Conservation (phyloP, 2,329 filamentous ascomycete species). For the Pseudophaeomoniella oleicola region DNA sequence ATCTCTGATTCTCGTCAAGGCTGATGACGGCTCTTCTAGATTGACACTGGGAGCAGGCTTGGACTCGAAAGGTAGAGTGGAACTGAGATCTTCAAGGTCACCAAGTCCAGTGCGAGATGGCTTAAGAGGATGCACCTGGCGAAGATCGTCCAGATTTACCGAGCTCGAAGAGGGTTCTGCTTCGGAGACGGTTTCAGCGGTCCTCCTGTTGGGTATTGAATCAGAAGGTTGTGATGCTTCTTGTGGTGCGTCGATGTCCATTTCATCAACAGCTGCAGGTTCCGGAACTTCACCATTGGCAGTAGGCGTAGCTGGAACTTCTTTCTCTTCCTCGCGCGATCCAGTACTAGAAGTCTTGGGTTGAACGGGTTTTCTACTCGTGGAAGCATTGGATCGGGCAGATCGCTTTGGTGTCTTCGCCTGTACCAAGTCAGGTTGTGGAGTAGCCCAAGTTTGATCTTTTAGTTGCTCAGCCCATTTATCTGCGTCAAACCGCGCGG, state of each 20-base stretch:
- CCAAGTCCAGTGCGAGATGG: slow-evolving; percentile 33
- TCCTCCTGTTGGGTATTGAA: background rate
- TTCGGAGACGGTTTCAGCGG: background rate
- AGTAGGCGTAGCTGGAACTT: slow-evolving; percentile 16
- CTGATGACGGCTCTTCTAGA: slow-evolving; percentile 18
- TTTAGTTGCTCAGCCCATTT: slow-evolving; percentile 23
- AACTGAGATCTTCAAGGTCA: slow-evolving; percentile 37
- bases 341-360: slow-evolving; percentile 15
- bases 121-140: slow-evolving; percentile 33
- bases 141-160: slow-evolving; percentile 35
- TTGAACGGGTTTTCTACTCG: slow-evolving; percentile 11
- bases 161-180: background rate
- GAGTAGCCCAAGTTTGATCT: slow-evolving; percentile 18
- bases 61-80: slow-evolving; percentile 44
- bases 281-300: slow-evolving; percentile 24
- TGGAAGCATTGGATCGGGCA: slow-evolving; percentile 10
- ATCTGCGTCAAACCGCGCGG: slow-evolving; percentile 22
- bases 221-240: slow-evolving; percentile 2
- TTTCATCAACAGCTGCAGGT: slow-evolving; percentile 21
- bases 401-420: slow-evolving; percentile 10
- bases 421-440: slow-evolving; percentile 15
- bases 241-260: slow-evolving; percentile 30
- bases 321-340: no score
- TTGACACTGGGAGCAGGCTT: slow-evolving; percentile 24
- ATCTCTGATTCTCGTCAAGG: slow-evolving; percentile 12